These are phyloP conservation scores for Aspergillus incahuasiensis DNA, from an alignment of 495 filamentous ascomycete genomes.

Conservation along the genomic window DNA sequence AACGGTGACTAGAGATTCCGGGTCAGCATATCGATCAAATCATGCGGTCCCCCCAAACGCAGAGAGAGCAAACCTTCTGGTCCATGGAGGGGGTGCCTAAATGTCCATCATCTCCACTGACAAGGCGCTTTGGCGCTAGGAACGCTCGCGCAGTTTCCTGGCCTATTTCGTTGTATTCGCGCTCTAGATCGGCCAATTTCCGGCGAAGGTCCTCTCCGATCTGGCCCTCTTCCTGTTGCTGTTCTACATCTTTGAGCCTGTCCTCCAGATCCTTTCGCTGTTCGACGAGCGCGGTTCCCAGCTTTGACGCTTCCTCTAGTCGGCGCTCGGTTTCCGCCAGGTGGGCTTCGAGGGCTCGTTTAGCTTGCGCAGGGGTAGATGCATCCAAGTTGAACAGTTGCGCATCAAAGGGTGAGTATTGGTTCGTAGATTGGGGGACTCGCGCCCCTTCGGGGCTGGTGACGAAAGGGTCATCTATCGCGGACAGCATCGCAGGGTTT, in stretches of 20 bases:
- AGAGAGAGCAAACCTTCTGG: conserved; percentile 42
- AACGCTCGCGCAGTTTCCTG: conserved; percentile 85
- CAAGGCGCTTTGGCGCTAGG: conserved; percentile 71
- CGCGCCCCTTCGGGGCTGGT: conserved; percentile 32
- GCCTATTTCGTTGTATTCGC: conserved; percentile 92
- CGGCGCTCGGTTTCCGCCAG: conserved; percentile 84
- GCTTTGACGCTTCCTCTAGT: conserved; percentile 81
- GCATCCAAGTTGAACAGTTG: conserved; percentile 73
- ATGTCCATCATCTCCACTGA: conserved; percentile 57
- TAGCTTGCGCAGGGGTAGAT: conserved; percentile 77
- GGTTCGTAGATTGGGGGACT: conserved; percentile 52
- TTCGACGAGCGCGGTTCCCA: conserved; percentile 79
- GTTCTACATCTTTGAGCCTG: conserved; percentile 77
- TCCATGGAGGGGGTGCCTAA: conserved; percentile 58
- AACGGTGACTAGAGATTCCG: conserved; percentile 51
- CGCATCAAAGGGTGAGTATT: conserved; percentile 74
- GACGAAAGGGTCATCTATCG: conserved; percentile 54
- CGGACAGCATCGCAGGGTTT: conserved; percentile 24
- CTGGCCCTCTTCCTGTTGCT: conserved; percentile 71
- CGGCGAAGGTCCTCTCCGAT: conserved; percentile 78
- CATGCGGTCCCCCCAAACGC: not conserved
- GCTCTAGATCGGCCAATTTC: conserved; percentile 81
- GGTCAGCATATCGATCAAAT: conserved; percentile 10
- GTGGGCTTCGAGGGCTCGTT: conserved; percentile 84
- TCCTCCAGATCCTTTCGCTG: conserved; percentile 79